phyloP scores from a whole-genome alignment of 495 filamentous ascomycete genomes.

The Neurospora terricola region DNA sequence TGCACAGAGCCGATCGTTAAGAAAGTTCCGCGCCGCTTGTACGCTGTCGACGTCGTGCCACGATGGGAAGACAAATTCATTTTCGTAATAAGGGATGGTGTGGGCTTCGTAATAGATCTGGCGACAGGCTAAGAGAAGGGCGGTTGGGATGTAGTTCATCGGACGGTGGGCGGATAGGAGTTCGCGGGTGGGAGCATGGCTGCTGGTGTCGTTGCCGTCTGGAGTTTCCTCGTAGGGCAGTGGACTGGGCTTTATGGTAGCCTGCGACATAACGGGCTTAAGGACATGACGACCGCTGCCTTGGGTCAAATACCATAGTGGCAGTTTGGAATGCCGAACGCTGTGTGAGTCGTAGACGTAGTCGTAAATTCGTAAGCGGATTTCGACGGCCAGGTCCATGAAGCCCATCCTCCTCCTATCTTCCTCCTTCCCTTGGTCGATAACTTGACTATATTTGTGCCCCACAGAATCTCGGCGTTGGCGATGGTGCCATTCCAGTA shows the following conservation, averaged over 20 bases:
- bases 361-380: slow-evolving; percentile 26
- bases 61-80: slow-evolving; percentile 29
- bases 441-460: background rate
- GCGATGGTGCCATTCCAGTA: background rate
- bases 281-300: slow-evolving; percentile 18
- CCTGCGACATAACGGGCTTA: slow-evolving; percentile 6
- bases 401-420: slow-evolving; percentile 6
- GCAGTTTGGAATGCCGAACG: slow-evolving; percentile 36
- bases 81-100: slow-evolving; percentile 22
- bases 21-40: slow-evolving; percentile 16
- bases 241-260: background rate
- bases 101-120: slow-evolving; percentile 26
- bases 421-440: background rate
- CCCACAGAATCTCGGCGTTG: background rate
- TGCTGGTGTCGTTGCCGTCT: background rate
- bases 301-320: slow-evolving; percentile 21
- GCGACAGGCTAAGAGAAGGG: slow-evolving; percentile 18
- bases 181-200: background rate
- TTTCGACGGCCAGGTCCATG: slow-evolving; percentile 24
- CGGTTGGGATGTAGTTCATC: slow-evolving; percentile 18
- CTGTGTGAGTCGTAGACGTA: slow-evolving; percentile 18
- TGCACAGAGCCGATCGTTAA: background rate
- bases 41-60: slow-evolving; percentile 13
- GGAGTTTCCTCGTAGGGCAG: background rate
- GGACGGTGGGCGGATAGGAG: slow-evolving; percentile 23